phyloP scores from a whole-genome alignment of 2,329 filamentous ascomycete genomes.

The Trichoderma sp. region DNA sequence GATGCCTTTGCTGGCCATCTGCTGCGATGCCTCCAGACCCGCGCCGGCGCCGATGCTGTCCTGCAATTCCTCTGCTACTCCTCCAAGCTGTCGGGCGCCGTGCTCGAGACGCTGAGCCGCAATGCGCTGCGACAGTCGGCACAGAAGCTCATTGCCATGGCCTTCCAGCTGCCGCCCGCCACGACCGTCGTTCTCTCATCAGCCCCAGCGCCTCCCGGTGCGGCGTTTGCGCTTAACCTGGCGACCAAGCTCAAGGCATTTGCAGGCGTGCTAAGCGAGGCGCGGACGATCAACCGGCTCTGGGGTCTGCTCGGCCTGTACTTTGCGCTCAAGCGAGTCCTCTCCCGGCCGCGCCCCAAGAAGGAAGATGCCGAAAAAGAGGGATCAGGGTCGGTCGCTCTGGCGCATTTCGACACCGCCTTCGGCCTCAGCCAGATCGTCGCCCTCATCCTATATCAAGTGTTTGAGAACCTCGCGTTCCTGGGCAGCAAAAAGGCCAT shows the following conservation, averaged over 20 bases:
- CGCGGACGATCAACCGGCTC: conserved; percentile 69
- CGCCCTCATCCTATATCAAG: conserved; percentile 68
- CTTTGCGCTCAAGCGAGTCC: conserved; percentile 59
- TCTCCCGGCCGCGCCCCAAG: conserved; percentile 37
- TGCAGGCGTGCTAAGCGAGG: conserved; percentile 65
- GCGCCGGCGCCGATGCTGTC: conserved; percentile 66
- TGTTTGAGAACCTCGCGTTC: conserved; percentile 80
- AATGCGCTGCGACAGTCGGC: conserved; percentile 56
- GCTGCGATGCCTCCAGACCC: conserved; percentile 64
- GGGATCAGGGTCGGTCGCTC: conserved; percentile 25
- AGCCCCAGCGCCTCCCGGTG: conserved; percentile 37
- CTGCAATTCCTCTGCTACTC: conserved; percentile 69
- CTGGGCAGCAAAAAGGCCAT: conserved; percentile 72
- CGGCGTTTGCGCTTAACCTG: conserved; percentile 48
- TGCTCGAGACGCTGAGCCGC: conserved; percentile 53
- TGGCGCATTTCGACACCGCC: conserved; percentile 40
- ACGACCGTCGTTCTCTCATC: conserved; percentile 47
- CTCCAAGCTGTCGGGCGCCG: conserved; percentile 53
- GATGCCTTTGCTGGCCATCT: conserved; percentile 57
- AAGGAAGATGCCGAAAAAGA: conserved; percentile 25
- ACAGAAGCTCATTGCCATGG: conserved; percentile 51
- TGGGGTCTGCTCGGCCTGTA: conserved; percentile 77
- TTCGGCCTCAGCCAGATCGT: conserved; percentile 68
- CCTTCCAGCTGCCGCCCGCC: conserved; percentile 50
- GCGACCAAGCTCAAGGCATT: conserved; percentile 58